Evolutionary conservation across 768 basidiomycete genomes (phyloP), one percentile per base, ranked within the genome.

Genomic region (Rubroboletus pulcherrimus): DNA sequence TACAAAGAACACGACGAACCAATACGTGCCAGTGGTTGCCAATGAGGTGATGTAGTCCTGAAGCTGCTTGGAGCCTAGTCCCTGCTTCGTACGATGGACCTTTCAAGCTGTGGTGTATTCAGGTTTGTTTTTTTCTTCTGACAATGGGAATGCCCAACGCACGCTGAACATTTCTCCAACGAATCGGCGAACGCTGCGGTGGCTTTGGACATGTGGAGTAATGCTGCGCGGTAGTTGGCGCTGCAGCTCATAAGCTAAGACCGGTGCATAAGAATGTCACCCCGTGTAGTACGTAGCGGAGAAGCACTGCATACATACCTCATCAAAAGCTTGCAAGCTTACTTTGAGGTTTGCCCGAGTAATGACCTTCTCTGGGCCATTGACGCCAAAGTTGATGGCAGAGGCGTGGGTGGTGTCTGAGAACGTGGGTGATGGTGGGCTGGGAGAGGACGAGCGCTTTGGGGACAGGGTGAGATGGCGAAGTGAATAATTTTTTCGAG

Each of bases 21-120:
- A 98, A 75, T 54, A 98, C 84, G 70, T 93, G 91, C 82, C 91
- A 93, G 61, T 95, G 91, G 68, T 95, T 96, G 48, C 88, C 86
- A 62, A 96, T 86, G 60, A 98, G 81, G 70, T 95, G 90, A 70
- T 96, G 92, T 42, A 98, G 74, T 5, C 95, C 94, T 19, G 89
- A 86, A 29, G 90, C 85, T 30, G 91, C 93, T 65, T 93, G 90
- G 43, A 96, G 75, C 56, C 90, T 80, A 24, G 89, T 87, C 11
- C 89, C 89, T 26, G 89, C 75, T 66, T 93, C 90, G 66, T 91
- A 90, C 33, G 81, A 78, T 21, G 89, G 87, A 6, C 91, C 89
- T 63, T 91, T 91, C 62, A 92, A 70, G 26, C 89, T 91, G 61
- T 6, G 54, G 30, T 24, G 35, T 24, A 14, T 29, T 58, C 37